These are phyloP conservation scores for Pascua sp. DNA, from an alignment of 1,284 basidiomycete genomes.

Conservation along the genomic window DNA sequence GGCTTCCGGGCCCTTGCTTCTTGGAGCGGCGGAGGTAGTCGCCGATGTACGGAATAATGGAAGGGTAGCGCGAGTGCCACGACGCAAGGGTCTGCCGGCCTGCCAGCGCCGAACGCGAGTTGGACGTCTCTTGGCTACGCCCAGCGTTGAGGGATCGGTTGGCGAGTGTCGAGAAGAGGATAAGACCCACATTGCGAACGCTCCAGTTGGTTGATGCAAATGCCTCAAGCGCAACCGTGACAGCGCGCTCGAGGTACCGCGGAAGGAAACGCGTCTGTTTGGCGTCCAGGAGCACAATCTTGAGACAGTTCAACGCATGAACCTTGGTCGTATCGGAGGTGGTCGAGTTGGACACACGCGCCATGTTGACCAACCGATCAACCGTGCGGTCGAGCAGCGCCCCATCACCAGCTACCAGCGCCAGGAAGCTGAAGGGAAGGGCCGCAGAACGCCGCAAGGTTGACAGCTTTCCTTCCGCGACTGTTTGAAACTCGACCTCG, in stretches of 20 bases:
- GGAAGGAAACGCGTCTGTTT: conserved; percentile 36
- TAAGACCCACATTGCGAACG: conserved; percentile 47
- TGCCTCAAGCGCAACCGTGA: conserved; percentile 40
- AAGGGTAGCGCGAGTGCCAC: conserved; percentile 39
- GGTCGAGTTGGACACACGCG: conserved; percentile 21
- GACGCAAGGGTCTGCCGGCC: conserved; percentile 32
- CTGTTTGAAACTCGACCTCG: conserved; percentile 38
- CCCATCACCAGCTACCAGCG: conserved; percentile 36
- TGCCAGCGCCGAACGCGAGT: conserved; percentile 28
- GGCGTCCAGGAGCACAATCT: conserved; percentile 46
- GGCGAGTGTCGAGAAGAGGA: conserved; percentile 45
- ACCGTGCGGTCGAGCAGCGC: conserved; percentile 33
- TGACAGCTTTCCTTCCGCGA: conserved; percentile 38
- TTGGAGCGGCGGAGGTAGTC: conserved; percentile 15
- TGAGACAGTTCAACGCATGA: conserved; percentile 48
- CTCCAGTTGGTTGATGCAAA: conserved; percentile 48
- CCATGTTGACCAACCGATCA: conserved; percentile 29
- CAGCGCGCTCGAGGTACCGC: conserved; percentile 39
- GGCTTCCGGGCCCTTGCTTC: not conserved
- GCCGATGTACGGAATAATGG: conserved; percentile 33
- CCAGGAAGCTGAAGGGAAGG: conserved; percentile 42
- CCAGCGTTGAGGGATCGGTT: conserved; percentile 35
- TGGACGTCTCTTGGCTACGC: conserved; percentile 30
- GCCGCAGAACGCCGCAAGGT: conserved; percentile 48
- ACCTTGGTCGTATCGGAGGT: conserved; percentile 43